Evolutionary conservation across 2,329 filamentous ascomycete genomes (phyloP), one percentile per base, ranked within the genome.

Genomic region (Arthroderma sp.): DNA sequence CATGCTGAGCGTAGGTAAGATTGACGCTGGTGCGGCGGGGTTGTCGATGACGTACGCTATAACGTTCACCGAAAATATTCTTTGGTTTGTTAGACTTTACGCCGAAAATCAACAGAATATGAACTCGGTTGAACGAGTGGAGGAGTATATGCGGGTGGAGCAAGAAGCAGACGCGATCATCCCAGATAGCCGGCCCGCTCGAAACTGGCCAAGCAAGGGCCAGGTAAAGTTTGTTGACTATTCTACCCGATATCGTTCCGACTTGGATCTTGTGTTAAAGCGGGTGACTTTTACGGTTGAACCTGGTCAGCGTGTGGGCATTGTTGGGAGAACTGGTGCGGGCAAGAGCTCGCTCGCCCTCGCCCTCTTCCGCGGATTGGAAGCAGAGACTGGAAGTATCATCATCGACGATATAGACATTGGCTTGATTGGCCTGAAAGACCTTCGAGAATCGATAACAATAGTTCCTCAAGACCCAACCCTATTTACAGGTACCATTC

Each of bases 31-130:
- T 51, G 84, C 88, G 40, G 91, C 89, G 30, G 91, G 91, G 69
- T 76, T 98, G 50, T 94, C 91, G 4, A 71, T 98, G 56, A 94
- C 86, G 42, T 98, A 98, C 58, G 91, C 91, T 10, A 86, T 98
- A 54, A 89, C 86, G 1, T 98, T 98, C 58, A 94, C 88, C 0
- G 91, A 98, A 63, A 96, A 94, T 53, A 83, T 98, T 5, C 69
- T 98, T 11, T 98, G 91, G 91, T 80, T 96, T 45, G 88, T 98
- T 29, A 82, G 91, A 39, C 73, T 95, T 9, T 98, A 98, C 62
- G 83, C 88, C 0, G 79, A 85, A 59, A 95, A 96, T 57, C 91
- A 98, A 66, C 91, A 98, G 65, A 96, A 95, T 66, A 96, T 98
- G 91, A 98, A 98, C 66, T 89, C 89, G 2, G 88, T 96, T 40